Base-by-base conservation (phyloP, 345 rosid species). In the Salix dunnii region DNA sequence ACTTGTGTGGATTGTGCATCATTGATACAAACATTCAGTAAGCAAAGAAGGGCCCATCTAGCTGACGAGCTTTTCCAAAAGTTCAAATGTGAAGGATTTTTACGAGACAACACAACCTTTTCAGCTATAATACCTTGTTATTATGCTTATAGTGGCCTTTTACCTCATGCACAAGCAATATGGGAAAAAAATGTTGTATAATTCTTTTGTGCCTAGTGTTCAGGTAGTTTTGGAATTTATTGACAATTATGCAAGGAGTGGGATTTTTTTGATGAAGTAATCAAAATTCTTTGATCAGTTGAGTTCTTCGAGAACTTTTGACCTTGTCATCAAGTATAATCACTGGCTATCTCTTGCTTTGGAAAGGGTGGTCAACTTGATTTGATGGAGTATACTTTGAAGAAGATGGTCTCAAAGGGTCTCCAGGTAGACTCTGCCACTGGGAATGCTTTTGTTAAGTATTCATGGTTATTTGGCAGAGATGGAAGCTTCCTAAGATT, bases 401-500 rank as follows among this genome's bases (percentile, higher is more conserved):
- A 79, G 74, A 78, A 79, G 65, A 77, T 88, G 88, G 83, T 87
- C 48, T 82, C 80, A 6, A 85, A 70, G 53, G 92, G 86, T 35
- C 77, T 90, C 63, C 72, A 79, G 0, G 48, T 90, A 48, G 90
- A 87, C 55, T 88, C 89, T 11, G 75, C 71, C 16, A 86, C 91
- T 9, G 88, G 83, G 36, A 89, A 91, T 76, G 85, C 89, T 12
- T 77, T 91, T 35, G 28, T 90, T 40, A 86, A 72, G 61, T 88
- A 83, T 81, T 64, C 87, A 81, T 33, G 92, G 91, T 74, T 87
- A 83, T 8, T 80, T 92, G 70, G 84, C 79, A 0, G 86, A 91
- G 70, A 88, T 88, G 90, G 98, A 94, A 80, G 71, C 58, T 6
- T 92, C 90, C 74, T 92, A 87, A 78, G 67, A 69, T 31, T 85